A percentile compares a stretch with the other conserved stretches of the same genome.
Conservation (phyloP, 2,329 filamentous ascomycete genomes). For the Incumbomyces lentus region DNA sequence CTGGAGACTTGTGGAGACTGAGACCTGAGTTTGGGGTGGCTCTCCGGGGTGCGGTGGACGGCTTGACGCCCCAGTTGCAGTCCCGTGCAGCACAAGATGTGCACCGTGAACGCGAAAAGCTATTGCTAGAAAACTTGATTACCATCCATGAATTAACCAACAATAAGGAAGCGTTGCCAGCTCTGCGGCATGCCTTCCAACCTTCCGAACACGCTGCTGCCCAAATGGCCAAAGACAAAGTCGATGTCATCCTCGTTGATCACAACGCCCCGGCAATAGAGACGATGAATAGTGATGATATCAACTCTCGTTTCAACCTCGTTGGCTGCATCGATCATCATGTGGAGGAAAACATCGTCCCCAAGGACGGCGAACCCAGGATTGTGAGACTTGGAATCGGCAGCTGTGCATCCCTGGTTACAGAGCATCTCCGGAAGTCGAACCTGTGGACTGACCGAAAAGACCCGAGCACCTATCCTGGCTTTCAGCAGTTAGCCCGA, state of each 20-base stretch:
- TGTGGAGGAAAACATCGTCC: constrained; percentile 46
- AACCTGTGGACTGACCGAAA: constrained; percentile 31
- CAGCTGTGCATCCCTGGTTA: constrained; percentile 49
- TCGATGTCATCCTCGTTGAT: constrained; percentile 29
- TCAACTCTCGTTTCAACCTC: constrained; percentile 33
- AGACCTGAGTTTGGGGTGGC: constrained; percentile 51
- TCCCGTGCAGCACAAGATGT: neutral
- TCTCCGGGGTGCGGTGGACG: constrained; percentile 42
- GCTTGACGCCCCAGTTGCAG: constrained; percentile 12
- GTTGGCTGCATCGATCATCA: constrained; percentile 53
- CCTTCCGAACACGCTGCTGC: constrained; percentile 3
- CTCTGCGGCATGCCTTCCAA: constrained; percentile 2
- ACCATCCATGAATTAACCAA: constrained; percentile 31
- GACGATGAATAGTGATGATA: constrained; percentile 23
- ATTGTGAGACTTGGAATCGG: constrained; percentile 45
- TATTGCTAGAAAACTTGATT: constrained; percentile 26
- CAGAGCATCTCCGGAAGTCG: constrained; percentile 39
- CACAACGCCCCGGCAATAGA: constrained; percentile 35
- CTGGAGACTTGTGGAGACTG: constrained; percentile 40
- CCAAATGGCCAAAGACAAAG: constrained; percentile 5
- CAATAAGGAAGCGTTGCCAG: constrained; percentile 11
- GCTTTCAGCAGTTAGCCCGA: constrained; percentile 32
- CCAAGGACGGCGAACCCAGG: constrained; percentile 36
- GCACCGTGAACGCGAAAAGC: constrained; percentile 10
- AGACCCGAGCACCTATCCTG: constrained; percentile 16